Percentiles rank a stretch among this genome's conserved stretches.
Evolutionary conservation across 2,329 filamentous ascomycete species (phyloP).

Genomic region (Cordyceps tenuipes): DNA sequence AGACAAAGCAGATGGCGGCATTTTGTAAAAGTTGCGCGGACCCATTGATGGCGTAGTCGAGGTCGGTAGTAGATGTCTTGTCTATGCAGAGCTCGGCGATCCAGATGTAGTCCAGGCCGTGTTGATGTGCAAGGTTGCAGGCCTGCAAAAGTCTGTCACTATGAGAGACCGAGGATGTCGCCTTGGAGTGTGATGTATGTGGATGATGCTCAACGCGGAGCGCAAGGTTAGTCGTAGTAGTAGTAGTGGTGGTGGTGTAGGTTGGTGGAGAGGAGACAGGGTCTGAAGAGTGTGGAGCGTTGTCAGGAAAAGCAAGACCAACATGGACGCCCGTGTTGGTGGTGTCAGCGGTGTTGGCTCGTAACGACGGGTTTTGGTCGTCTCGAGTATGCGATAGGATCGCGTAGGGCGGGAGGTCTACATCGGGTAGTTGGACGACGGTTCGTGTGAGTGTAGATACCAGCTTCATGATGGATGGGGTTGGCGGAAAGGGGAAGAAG

Average conservation of each 20-base stretch:
- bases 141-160: not conserved
- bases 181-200: no score
- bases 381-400: not conserved
- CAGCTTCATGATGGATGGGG: slow-evolving; percentile 1
- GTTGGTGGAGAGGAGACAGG: not conserved
- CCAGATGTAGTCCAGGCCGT: slow-evolving; percentile 9
- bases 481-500: no score
- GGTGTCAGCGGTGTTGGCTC: not conserved
- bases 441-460: not conserved
- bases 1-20: not conserved
- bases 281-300: not conserved
- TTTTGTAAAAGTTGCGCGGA: not conserved
- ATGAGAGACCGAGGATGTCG: no score
- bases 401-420: not conserved
- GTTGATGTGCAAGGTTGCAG: not conserved
- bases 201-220: no score
- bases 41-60: slow-evolving; percentile 11
- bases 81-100: slow-evolving; percentile 9
- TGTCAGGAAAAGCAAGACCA: not conserved
- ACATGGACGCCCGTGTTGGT: not conserved
- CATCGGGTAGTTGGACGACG: slow-evolving; percentile 2
- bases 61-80: not conserved
- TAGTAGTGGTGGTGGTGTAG: not conserved
- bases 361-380: not conserved
- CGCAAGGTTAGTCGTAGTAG: not conserved